A percentile compares a stretch with the other conserved stretches of the same genome.
Conservation (phyloP, 371 early-diverging fungal genomes). For the Sporodiniella umbellata region DNA sequence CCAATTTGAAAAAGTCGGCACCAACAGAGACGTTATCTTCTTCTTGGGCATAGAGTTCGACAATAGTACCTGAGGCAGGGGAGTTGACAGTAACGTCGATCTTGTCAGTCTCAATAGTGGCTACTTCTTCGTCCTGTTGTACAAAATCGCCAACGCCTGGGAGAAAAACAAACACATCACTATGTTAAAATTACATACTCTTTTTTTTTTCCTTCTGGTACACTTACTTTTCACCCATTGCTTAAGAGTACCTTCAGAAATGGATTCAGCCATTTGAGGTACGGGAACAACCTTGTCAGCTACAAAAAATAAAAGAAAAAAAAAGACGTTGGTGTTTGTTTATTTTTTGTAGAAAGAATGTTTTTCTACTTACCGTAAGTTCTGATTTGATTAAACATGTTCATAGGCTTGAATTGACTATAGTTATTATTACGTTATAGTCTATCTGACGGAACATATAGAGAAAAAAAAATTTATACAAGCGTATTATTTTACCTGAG, state of each 20-base stretch:
- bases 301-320: no score
- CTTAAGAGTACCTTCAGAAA: slow-evolving; percentile 95
- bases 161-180: no score
- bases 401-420: slow-evolving; percentile 14
- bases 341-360: neutral
- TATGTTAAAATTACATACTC: no score
- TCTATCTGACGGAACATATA: no score
- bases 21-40: slow-evolving; percentile 94
- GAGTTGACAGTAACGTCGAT: slow-evolving; percentile 95
- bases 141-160: slow-evolving; percentile 96
- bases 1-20: slow-evolving; percentile 89
- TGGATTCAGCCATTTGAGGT: slow-evolving; percentile 96
- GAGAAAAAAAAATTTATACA: no score
- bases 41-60: slow-evolving; percentile 83
- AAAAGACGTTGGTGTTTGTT: neutral
- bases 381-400: slow-evolving; percentile 31
- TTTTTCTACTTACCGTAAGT: slow-evolving; percentile 32
- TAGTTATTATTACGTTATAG: neutral
- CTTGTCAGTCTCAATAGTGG: slow-evolving; percentile 98
- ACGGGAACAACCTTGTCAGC: slow-evolving; percentile 84
- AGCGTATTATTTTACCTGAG: slow-evolving; percentile 38
- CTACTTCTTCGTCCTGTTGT: slow-evolving; percentile 90
- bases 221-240: slow-evolving; percentile 92
- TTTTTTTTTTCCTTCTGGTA: neutral
- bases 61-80: slow-evolving; percentile 84